Base-by-base conservation (phyloP, 345 rosid genomes). In the Citrus hindsii region DNA sequence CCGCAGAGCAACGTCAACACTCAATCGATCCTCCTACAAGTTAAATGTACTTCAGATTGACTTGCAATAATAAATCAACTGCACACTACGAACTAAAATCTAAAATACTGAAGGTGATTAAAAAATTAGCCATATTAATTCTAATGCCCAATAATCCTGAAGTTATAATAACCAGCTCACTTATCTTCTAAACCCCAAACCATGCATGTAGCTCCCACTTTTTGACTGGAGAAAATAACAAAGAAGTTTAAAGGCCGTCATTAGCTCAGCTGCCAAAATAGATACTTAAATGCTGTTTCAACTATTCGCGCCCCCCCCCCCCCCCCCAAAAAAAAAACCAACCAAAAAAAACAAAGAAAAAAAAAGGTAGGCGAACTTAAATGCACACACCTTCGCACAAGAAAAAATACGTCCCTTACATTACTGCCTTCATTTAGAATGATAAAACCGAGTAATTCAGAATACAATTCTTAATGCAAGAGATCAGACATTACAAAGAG, bases 1-100 rank as follows among this genome's bases (percentile, higher is more conserved):
- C 77, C 37, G 87, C 87, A 94, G 76, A 82, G 98, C 98, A 77
- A 91, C 90, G 71, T 90, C 92, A 59, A 92, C 84, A 46, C 78
- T 90, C 73, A 91, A 12, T 59, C 97, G 89, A 74, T 91, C 97
- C 74, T 91, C 94, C 97, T 94, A 80, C 77, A 76, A 77, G 30
- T 77, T 64, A 40, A 65, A 78, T 14, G 33, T 67, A 67, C 55
- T 18, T 46, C 30, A 67, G 71, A 48, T 72, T 55, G 38, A 37
- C 59, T 65, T 14, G 10, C 70, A 62, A 18, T 25, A 67, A 53
- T 69, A 21, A 35, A 27, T 14, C 4, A 22, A 62, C 38, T 21
- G 30, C 53, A 30, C 7, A 3, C 76, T 37, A 64, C 66, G 69
- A 65, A 32, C 48, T 32, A 74, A 61, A 37, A 82, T 42, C 55